These are phyloP conservation scores for Candida andamanensis DNA, from an alignment of 805 yeast species.

Conservation along the genomic window DNA sequence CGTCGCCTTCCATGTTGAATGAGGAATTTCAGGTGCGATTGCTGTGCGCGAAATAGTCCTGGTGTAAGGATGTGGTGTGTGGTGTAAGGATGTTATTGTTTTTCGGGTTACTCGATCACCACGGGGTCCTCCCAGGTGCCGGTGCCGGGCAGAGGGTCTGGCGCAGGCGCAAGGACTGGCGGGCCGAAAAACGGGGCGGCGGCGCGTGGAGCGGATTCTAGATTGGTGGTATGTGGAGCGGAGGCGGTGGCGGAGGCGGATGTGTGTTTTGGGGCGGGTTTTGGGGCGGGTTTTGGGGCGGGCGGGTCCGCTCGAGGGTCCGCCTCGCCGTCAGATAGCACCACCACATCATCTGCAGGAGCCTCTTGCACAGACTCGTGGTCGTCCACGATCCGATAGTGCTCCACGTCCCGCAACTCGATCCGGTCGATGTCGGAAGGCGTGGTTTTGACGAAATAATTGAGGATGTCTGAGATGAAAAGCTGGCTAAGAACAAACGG, in stretches of 20 bases:
- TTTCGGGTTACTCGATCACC: slow-evolving; percentile 25
- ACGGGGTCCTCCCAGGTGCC: slow-evolving; percentile 40
- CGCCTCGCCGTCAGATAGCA: slow-evolving; percentile 29
- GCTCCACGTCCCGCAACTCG: slow-evolving; percentile 30
- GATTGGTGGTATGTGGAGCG: too few relatives aligned
- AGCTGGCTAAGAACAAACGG: slow-evolving; percentile 29
- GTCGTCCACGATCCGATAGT: slow-evolving; percentile 30
- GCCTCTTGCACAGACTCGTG: slow-evolving; percentile 4
- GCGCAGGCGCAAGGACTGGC: not conserved
- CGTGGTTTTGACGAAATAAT: slow-evolving; percentile 37
- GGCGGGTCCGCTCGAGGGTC: slow-evolving; percentile 3
- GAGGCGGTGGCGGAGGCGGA: too few relatives aligned
- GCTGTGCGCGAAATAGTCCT: slow-evolving; percentile 3
- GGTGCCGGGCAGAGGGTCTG: slow-evolving; percentile 13
- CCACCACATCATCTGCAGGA: slow-evolving; percentile 22
- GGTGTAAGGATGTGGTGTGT: not conserved
- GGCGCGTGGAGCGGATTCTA: too few relatives aligned
- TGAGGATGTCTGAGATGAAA: slow-evolving; percentile 34
- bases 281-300: not conserved
- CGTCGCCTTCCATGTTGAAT: too few relatives aligned
- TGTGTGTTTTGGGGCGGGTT: not conserved
- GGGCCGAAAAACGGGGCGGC: too few relatives aligned
- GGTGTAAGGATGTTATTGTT: not conserved
- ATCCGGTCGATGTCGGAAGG: slow-evolving; percentile 29
- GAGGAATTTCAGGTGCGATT: slow-evolving; percentile 6